Evolutionary conservation across 1,139 yeast genomes (phyloP), one percentile per base, ranked within the genome.

Genomic region (Eremothecium cymbalariae): DNA sequence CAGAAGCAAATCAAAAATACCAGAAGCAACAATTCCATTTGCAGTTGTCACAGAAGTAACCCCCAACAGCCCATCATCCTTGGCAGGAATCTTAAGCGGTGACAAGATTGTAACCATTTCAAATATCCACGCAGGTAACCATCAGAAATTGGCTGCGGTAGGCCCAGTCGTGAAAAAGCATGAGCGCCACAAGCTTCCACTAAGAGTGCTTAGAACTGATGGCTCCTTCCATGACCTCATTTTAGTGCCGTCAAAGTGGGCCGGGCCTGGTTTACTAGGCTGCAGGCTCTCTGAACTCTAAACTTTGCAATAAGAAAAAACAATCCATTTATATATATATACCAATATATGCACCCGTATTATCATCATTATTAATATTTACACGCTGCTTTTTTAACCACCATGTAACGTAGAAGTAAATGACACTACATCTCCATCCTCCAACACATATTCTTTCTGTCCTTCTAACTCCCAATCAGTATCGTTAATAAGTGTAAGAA

Each of bases 381-480:
- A 18, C 4, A 18, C 14, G 23, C 23, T 27, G 23, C 22, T n/a
- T 11, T 19, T 9, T 59, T 62, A 88, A 33, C 98, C 98, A 9
- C 98, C 98, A 51, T 90, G 98, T 42, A 90, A 66, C 3, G 98
- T 90, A 33, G 95, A 82, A 4, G 96, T 90, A 53, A 90, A 88
- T 3, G 94, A 74, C 28, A 90, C 70, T 18, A 74, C 69, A 59
- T 90, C 98, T 11, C 84, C 80, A 31, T 71, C 63, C 53, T 83
- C 83, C 14, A 90, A 59, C 12, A 69, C 74, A 49, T 86, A 86
- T 7, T 74, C 80, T 49, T 83, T 90, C 60, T 78, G 86, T 8
- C 88, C 97, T 55, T 86, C 94, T 19, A 90, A 62, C 53, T 90
- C 98, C 98, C 98, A 90, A 60, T 90, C 98, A 1, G 95, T 78